Percentiles rank a stretch among this genome's conserved stretches.
phyloP scores from a whole-genome alignment of 2,329 filamentous ascomycete genomes.

The Diaporthe vaccinii region DNA sequence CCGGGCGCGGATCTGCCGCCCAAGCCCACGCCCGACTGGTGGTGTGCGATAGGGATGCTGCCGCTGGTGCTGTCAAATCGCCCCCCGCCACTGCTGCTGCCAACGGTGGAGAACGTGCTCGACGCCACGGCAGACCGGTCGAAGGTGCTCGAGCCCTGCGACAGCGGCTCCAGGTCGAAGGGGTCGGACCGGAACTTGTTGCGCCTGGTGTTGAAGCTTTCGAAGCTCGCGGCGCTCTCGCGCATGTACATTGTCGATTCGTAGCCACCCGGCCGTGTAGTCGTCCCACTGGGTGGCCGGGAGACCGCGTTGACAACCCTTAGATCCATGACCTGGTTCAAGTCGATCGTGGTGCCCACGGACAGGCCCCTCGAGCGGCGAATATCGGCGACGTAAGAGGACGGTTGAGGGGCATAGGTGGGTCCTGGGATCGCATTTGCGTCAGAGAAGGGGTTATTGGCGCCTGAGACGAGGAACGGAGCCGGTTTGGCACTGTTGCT shows the following conservation, averaged over 20 bases:
- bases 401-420: slow-evolving; percentile 47
- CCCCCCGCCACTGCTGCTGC: slow-evolving; percentile 40
- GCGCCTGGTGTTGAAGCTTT: slow-evolving; percentile 60
- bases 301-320: slow-evolving; percentile 36
- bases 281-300: slow-evolving; percentile 35
- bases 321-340: slow-evolving; percentile 41
- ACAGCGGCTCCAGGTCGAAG: slow-evolving; percentile 72
- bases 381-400: slow-evolving; percentile 62
- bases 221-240: slow-evolving; percentile 57
- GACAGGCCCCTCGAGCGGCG: slow-evolving; percentile 65
- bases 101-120: slow-evolving; percentile 47
- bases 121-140: slow-evolving; percentile 49
- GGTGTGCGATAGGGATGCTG: slow-evolving; percentile 25
- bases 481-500: slow-evolving; percentile 56
- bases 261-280: neutral
- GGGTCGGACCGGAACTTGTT: slow-evolving; percentile 74
- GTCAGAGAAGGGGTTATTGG: slow-evolving; percentile 64
- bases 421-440: slow-evolving; percentile 56
- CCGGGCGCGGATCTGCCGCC: slow-evolving; percentile 41
- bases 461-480: slow-evolving; percentile 50
- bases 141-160: slow-evolving; percentile 49
- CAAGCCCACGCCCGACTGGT: slow-evolving; percentile 43
- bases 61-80: slow-evolving; percentile 18
- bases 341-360: slow-evolving; percentile 50
- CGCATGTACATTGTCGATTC: slow-evolving; percentile 46